Base-by-base conservation (phyloP, 2,329 filamentous ascomycete species). In the Colletotrichum sp. region DNA sequence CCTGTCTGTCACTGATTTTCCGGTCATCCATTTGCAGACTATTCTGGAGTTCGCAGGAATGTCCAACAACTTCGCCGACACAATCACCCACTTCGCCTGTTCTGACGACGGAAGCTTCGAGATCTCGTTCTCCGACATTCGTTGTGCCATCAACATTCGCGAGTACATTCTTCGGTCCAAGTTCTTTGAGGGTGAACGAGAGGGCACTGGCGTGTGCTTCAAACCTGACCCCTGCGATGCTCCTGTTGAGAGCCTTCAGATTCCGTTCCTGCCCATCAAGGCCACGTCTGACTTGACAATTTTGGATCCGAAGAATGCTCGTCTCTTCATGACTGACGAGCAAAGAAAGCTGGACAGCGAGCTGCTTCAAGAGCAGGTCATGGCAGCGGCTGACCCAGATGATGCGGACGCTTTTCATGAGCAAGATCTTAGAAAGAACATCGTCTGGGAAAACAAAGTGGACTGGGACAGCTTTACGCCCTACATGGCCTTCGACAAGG, bases 381-480 rank as follows among this genome's bases (percentile, higher is more conserved):
- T 72, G 18, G 71, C 60, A 15, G 64, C 44, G 3, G 18, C 66
- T 32, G 71, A 74, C n/a, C 44, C 59, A 16, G 55, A 63, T n/a
- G 71, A 73, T n/a, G 26, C 34, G 1, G 34, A 36, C 10, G 48
- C 34, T 30, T 30, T 76, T 44, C 65, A 76, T 7, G 57, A 34
- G 18, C 48, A 73, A 16, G 36, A 68, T 7, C 55, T 68, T 13
- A 48, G 71, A 12, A 64, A 69, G 34, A 65, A 26, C 59, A 76
- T 76, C n/a, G 44, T 68, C 36, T 76, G 74, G 74, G 74, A 76
- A 30, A 76, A 73, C 16, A 24, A 15, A 10, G 59, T 60, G 8
- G 62, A 65, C 48, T 76, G 74, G 70, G 65, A 74, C 8, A 60
- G 62, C 13, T n/a, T 26, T 30, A 48, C 48, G 15, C 36, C 34